Conservation (phyloP, 2,329 filamentous ascomycete genomes). For the Ophiostoma angusticollis region DNA sequence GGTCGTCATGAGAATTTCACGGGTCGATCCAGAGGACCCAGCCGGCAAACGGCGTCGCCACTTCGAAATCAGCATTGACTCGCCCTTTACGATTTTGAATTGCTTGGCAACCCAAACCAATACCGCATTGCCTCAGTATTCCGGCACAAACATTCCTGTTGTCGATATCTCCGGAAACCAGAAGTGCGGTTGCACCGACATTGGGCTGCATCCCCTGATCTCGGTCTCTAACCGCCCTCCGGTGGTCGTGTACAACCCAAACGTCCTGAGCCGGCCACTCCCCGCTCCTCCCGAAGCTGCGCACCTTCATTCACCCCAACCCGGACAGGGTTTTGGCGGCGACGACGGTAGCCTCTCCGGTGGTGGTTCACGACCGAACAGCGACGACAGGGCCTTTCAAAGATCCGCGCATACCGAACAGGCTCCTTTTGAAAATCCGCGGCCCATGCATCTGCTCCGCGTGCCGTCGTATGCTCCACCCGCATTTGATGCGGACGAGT, state of each 20-base stretch:
- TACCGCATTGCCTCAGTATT: conserved; percentile 71
- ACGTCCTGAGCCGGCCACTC: conserved; percentile 25
- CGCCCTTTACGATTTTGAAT: conserved; percentile 83
- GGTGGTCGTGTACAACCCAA: conserved; percentile 4
- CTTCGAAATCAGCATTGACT: conserved; percentile 94
- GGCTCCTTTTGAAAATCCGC: conserved; percentile 25
- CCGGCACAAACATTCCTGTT: conserved; percentile 32
- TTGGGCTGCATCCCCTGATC: too few relatives aligned
- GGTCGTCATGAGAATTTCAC: conserved; percentile 88
- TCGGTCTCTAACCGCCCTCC: too few relatives aligned
- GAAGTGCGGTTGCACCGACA: conserved; percentile 55
- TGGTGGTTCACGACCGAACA: conserved; percentile 22
- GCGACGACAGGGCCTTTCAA: too few relatives aligned
- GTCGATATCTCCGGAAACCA: conserved; percentile 40
- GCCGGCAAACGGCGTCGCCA: conserved; percentile 62
- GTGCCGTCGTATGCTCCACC: conserved; percentile 80
- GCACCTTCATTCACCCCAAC: conserved; percentile 26
- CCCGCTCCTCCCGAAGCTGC: conserved; percentile 43
- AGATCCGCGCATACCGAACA: conserved; percentile 13
- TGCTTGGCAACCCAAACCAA: conserved; percentile 89
- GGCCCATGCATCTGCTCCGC: conserved; percentile 75
- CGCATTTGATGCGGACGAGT: conserved; percentile 68
- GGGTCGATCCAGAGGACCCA: conserved; percentile 65
- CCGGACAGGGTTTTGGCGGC: not conserved
- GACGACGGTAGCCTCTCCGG: not conserved